Percentiles rank a stretch among this genome's conserved stretches.
Conservation (phyloP, 257 asterid genomes). For the Eucommia ulmoides region DNA sequence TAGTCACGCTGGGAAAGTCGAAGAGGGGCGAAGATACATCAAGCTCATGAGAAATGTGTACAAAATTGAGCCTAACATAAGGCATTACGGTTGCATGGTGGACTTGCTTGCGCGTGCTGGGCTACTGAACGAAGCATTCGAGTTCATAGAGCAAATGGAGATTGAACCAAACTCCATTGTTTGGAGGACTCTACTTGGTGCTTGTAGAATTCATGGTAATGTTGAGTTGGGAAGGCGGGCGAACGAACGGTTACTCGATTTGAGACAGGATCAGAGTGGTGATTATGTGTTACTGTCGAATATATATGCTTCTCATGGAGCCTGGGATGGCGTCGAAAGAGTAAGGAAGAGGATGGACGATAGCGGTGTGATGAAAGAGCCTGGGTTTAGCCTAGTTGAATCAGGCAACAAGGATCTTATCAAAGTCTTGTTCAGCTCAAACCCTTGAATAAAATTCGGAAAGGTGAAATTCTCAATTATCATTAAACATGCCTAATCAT, state of each 20-base stretch:
- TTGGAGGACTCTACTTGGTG: conserved; percentile 71
- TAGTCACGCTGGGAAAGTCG: conserved; percentile 56
- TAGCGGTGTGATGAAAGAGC: conserved; percentile 47
- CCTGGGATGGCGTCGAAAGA: conserved; percentile 51
- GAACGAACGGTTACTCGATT: conserved; percentile 30
- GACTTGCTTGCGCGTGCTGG: conserved; percentile 68
- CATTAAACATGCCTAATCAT: no score
- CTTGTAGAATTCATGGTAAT: conserved; percentile 53
- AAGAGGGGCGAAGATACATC: conserved; percentile 42
- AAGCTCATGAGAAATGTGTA: conserved; percentile 30
- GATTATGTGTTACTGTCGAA: conserved; percentile 58
- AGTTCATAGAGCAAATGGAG: conserved; percentile 39
- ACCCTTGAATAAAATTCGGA: conserved; percentile 5
- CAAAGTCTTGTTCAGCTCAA: conserved; percentile 16
- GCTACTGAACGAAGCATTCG: conserved; percentile 47
- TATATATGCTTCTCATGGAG: conserved; percentile 52
- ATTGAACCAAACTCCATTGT: conserved; percentile 54
- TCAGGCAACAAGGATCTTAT: conserved; percentile 15
- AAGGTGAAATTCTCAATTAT: no score
- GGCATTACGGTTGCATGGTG: conserved; percentile 71
- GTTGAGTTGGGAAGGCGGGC: conserved; percentile 58
- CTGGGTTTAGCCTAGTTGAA: conserved; percentile 39
- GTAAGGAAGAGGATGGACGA: conserved; percentile 56
- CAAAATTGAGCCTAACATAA: conserved; percentile 35
- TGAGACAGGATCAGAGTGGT: conserved; percentile 45